phyloP scores from a whole-genome alignment of 768 basidiomycete genomes.

The Boletus rubropictus region DNA sequence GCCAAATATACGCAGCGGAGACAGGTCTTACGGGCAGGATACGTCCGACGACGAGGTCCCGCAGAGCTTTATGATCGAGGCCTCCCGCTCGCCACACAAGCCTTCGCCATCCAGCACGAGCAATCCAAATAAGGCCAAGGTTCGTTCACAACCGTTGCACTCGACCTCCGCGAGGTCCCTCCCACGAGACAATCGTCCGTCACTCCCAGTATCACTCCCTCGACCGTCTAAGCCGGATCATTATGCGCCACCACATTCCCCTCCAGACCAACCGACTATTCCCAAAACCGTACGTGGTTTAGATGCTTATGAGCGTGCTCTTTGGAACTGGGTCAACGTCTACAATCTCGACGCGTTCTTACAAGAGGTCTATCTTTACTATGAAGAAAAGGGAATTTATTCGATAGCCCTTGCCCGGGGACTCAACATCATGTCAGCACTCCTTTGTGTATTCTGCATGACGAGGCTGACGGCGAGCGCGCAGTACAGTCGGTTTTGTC shows the following conservation, averaged over 20 bases:
- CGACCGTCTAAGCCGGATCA: constrained; percentile 59
- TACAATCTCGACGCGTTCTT: constrained; percentile 94
- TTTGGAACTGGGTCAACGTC: constrained; percentile 99
- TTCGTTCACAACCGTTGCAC: constrained; percentile 47
- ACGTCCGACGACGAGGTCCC: constrained; percentile 81
- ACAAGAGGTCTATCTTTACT: constrained; percentile 93
- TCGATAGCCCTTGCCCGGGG: constrained; percentile 88
- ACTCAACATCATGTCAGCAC: constrained; percentile 88
- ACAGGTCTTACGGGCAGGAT: constrained; percentile 52
- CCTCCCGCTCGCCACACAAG: constrained; percentile 39
- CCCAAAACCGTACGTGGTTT: constrained; percentile 59
- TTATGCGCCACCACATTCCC: constrained; percentile 28
- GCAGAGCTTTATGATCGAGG: constrained; percentile 81
- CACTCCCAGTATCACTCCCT: constrained; percentile 43
- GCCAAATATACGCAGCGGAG: constrained; percentile 69
- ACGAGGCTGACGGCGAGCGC: constrained; percentile 23
- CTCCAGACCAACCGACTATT: constrained; percentile 18
- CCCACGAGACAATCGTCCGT: constrained; percentile 34
- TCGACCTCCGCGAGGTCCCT: constrained; percentile 40
- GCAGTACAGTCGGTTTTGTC: constrained; percentile 94
- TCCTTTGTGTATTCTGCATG: constrained; percentile 15
- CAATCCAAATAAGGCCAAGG: constrained; percentile 32
- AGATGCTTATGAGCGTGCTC: constrained; percentile 81
- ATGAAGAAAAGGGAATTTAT: constrained; percentile 94
- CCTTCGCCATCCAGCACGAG: constrained; percentile 27